phyloP scores from a whole-genome alignment of 805 yeast species.

The Saccharomycopsis vini region DNA sequence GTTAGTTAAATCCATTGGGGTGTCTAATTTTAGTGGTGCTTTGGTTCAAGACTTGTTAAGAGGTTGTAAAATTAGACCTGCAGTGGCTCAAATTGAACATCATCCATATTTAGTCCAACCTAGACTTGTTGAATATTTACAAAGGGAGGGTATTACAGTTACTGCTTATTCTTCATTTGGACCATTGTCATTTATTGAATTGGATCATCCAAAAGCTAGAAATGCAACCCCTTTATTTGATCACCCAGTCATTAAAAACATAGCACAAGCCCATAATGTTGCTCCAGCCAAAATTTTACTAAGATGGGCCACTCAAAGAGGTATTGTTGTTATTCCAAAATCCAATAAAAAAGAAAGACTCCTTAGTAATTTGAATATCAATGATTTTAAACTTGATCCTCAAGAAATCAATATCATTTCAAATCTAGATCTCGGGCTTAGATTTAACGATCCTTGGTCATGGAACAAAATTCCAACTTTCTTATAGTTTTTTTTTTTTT shows the following conservation, averaged over 20 bases:
- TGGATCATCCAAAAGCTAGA: slow-evolving; percentile 38
- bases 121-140: slow-evolving; percentile 31
- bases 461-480: slow-evolving; percentile 22
- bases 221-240: slow-evolving; percentile 39
- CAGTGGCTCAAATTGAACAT: slow-evolving; percentile 45
- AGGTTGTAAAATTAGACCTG: slow-evolving; percentile 37
- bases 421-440: slow-evolving; percentile 52
- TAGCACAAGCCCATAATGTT: slow-evolving; percentile 43
- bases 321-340: slow-evolving; percentile 43
- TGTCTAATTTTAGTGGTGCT: slow-evolving; percentile 42
- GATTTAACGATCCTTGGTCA: slow-evolving; percentile 73
- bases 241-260: slow-evolving; percentile 34
- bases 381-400: slow-evolving; percentile 41
- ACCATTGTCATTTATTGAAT: slow-evolving; percentile 40
- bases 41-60: slow-evolving; percentile 37
- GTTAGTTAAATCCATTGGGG: slow-evolving; percentile 40
- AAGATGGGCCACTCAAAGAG: slow-evolving; percentile 58
- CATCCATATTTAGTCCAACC: slow-evolving; percentile 47
- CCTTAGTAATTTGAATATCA: slow-evolving; percentile 32
- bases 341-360: slow-evolving; percentile 35
- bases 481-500: background rate
- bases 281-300: slow-evolving; percentile 52
- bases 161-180: slow-evolving; percentile 43
- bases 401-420: slow-evolving; percentile 48
- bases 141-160: slow-evolving; percentile 32